Conservation (phyloP, 148 eudicot species). For the Fagopyrum tataricum region DNA sequence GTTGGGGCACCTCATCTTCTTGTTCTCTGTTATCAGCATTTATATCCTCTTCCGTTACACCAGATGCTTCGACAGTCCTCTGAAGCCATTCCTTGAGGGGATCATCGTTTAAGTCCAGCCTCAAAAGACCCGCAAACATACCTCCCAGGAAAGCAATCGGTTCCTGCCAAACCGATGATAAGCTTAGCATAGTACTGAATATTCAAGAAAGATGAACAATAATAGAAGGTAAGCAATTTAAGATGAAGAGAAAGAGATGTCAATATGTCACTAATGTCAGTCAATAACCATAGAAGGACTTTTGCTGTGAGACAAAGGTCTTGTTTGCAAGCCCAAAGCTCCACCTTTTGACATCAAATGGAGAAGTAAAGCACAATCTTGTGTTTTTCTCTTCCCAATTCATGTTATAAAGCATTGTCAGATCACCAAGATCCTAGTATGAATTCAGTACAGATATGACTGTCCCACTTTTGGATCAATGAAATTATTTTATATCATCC, state of each 20-base stretch:
- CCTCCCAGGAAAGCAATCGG: constrained; percentile 96
- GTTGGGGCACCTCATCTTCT: constrained; percentile 57
- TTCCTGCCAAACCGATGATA: constrained; percentile 46
- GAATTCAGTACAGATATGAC: not conserved
- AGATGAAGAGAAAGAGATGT: not conserved
- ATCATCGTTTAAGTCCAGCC: constrained; percentile 91
- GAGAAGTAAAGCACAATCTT: not conserved
- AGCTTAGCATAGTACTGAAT: not conserved
- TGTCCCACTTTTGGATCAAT: not conserved
- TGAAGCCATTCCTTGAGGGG: constrained; percentile 82
- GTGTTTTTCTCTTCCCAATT: not conserved
- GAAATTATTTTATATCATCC: not conserved
- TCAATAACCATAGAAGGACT: not conserved
- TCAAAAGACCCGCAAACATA: constrained; percentile 77
- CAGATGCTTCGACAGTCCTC: constrained; percentile 79
- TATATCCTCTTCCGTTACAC: constrained; percentile 54
- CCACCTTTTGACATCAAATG: not conserved
- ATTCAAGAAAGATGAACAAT: not conserved
- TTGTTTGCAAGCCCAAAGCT: not conserved
- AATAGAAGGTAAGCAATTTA: not conserved
- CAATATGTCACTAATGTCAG: not conserved
- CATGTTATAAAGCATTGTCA: not conserved
- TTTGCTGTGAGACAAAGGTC: not conserved
- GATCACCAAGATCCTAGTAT: not conserved
- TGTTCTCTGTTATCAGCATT: constrained; percentile 17